These are phyloP conservation scores for Stylosanthes scabra DNA, from an alignment of 331 rosid genomes.

Conservation along the genomic window DNA sequence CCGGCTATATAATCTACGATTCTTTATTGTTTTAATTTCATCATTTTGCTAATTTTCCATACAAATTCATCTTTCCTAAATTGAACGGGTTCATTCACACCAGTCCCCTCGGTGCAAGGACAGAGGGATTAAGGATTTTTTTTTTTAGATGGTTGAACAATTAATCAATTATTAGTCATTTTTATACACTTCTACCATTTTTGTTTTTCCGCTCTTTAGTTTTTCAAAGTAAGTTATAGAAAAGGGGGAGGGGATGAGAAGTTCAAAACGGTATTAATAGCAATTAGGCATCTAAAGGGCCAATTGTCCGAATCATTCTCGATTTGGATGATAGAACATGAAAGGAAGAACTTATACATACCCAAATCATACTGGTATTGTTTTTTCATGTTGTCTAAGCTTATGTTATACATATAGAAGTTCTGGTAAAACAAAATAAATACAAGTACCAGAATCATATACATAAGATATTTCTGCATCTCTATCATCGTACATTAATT, in stretches of 20 bases:
- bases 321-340: constrained; percentile 12
- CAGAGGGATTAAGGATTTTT: not conserved
- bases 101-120: not conserved
- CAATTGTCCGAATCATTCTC: too few relatives aligned
- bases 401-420: constrained; percentile 36
- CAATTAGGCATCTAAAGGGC: constrained; percentile 14
- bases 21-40: not conserved
- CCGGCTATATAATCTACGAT: too few relatives aligned
- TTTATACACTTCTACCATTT: too few relatives aligned
- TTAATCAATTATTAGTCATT: not conserved
- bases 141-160: not conserved
- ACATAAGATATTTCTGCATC: constrained; percentile 42
- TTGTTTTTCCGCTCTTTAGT: not conserved
- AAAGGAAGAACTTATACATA: constrained; percentile 4
- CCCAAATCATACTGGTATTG: constrained; percentile 25
- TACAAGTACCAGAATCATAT: constrained; percentile 31
- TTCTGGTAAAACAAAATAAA: constrained; percentile 11
- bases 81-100: not conserved
- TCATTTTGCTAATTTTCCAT: too few relatives aligned
- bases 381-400: constrained; percentile 2
- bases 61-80: constrained; percentile 12
- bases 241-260: not conserved
- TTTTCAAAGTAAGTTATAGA: not conserved
- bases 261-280: not conserved
- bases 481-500: constrained; percentile 45